Conservation (phyloP, 345 rosid genomes). For the Boechera stricta region DNA sequence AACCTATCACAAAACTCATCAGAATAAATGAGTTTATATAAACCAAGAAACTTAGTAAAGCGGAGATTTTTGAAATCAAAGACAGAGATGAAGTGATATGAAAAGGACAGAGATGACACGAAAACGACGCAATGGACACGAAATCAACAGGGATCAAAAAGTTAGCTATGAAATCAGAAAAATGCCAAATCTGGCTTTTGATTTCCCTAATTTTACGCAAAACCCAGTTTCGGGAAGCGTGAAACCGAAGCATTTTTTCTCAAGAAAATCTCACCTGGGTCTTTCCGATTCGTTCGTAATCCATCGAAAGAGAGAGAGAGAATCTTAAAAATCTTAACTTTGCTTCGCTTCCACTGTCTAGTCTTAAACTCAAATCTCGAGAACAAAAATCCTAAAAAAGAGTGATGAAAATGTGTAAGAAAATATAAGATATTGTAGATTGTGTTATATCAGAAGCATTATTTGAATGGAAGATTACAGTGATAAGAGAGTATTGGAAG, state of each 20-base stretch:
- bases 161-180: slow-evolving; percentile 1
- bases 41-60: too few relatives aligned
- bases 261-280: slow-evolving; percentile 53
- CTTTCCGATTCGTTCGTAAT: slow-evolving; percentile 84
- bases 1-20: slow-evolving; percentile 39
- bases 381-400: slow-evolving; percentile 26
- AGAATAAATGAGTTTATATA: not conserved
- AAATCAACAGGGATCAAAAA: slow-evolving; percentile 13
- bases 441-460: slow-evolving; percentile 25
- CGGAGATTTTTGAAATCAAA: not conserved
- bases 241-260: slow-evolving; percentile 33
- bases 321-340: not conserved
- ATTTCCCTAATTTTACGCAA: slow-evolving; percentile 32
- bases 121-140: not conserved
- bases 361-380: slow-evolving; percentile 43
- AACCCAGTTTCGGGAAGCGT: slow-evolving; percentile 37
- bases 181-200: slow-evolving; percentile 32
- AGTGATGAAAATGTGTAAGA: slow-evolving; percentile 26
- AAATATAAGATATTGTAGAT: not conserved
- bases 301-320: slow-evolving; percentile 50
- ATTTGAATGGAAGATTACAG: slow-evolving; percentile 41
- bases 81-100: slow-evolving; percentile 26
- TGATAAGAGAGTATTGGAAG: slow-evolving; percentile 42
- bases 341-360: not conserved
- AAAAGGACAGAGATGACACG: too few relatives aligned